Evolutionary conservation across 371 early-diverging fungal species (phyloP).

Genomic region (Syncephalastrum contaminatum): DNA sequence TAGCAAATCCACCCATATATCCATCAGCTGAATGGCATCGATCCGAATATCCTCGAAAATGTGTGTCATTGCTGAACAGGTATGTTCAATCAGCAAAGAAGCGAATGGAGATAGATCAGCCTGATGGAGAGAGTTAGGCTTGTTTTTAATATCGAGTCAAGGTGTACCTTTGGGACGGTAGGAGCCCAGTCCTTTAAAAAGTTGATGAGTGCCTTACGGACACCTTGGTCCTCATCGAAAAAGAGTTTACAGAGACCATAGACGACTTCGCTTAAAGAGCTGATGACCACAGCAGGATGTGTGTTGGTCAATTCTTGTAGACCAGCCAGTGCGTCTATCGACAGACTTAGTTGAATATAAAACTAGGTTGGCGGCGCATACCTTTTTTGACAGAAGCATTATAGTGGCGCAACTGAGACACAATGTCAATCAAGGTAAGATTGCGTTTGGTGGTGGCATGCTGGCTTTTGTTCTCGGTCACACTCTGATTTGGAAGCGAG

Average conservation of each 20-base stretch:
- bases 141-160: neutral
- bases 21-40: slow-evolving; percentile 78
- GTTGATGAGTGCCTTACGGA: slow-evolving; percentile 40
- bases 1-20: slow-evolving; percentile 68
- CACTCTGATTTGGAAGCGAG: slow-evolving; percentile 73
- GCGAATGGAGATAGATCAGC: slow-evolving; percentile 78
- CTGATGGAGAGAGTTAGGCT: slow-evolving; percentile 10
- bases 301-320: slow-evolving; percentile 63
- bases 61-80: slow-evolving; percentile 89
- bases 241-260: slow-evolving; percentile 59
- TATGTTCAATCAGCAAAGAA: slow-evolving; percentile 74
- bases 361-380: slow-evolving; percentile 10
- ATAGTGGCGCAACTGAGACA: slow-evolving; percentile 78
- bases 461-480: slow-evolving; percentile 71
- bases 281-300: slow-evolving; percentile 54
- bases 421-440: slow-evolving; percentile 68
- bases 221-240: slow-evolving; percentile 63
- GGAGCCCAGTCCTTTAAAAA: slow-evolving; percentile 34
- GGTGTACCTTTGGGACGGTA: slow-evolving; percentile 27
- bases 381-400: slow-evolving; percentile 75
- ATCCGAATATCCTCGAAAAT: slow-evolving; percentile 82
- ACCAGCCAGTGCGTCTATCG: slow-evolving; percentile 68
- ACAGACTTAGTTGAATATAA: too few species aligned
- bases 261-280: slow-evolving; percentile 67
- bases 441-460: slow-evolving; percentile 73